A percentile compares a stretch with the other conserved stretches of the same genome.
These are phyloP conservation scores for Pythium aristosporum DNA, from an alignment of 352 stramenopile species.

Conservation along the genomic window DNA sequence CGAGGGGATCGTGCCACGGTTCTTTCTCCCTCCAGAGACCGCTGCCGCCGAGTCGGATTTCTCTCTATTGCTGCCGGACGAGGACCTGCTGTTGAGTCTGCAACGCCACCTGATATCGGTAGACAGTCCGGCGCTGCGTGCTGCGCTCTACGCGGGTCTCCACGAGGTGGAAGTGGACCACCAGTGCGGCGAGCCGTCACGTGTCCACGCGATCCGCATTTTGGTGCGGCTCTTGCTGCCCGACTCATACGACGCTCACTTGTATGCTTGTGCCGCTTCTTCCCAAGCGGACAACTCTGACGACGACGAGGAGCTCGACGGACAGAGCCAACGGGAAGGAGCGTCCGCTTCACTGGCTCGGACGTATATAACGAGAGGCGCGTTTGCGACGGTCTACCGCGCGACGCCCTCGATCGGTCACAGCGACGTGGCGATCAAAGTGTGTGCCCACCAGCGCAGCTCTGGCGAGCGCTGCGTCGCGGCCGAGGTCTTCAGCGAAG, in stretches of 20 bases:
- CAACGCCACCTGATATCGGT: slow-evolving; percentile 37
- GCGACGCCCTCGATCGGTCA: slow-evolving; percentile 1
- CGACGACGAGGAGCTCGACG: neutral
- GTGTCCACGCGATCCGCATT: slow-evolving; percentile 22
- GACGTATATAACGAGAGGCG: slow-evolving; percentile 13
- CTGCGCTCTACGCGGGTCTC: slow-evolving; percentile 25
- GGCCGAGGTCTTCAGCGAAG: slow-evolving; percentile 50
- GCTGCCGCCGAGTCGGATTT: slow-evolving; percentile 17
- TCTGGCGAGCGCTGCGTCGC: slow-evolving; percentile 44
- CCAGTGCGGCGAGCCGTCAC: slow-evolving; percentile 19
- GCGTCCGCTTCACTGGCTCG: neutral
- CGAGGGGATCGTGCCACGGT: slow-evolving; percentile 20
- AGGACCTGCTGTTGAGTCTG: slow-evolving; percentile 45
- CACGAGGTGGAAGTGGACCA: slow-evolving; percentile 15
- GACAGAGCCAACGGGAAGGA: slow-evolving; percentile 1
- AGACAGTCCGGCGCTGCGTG: slow-evolving; percentile 11
- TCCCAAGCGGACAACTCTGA: neutral
- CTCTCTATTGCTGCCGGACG: slow-evolving; percentile 14
- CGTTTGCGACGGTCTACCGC: slow-evolving; percentile 18
- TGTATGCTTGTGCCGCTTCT: slow-evolving; percentile 29
- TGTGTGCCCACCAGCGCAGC: slow-evolving; percentile 43
- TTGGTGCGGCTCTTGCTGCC: slow-evolving; percentile 43
- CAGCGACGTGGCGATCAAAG: slow-evolving; percentile 45
- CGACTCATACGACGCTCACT: slow-evolving; percentile 34
- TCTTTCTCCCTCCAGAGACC: slow-evolving; percentile 20